Base-by-base conservation (phyloP, 1,284 basidiomycete genomes). In the Ustilago esculenta region DNA sequence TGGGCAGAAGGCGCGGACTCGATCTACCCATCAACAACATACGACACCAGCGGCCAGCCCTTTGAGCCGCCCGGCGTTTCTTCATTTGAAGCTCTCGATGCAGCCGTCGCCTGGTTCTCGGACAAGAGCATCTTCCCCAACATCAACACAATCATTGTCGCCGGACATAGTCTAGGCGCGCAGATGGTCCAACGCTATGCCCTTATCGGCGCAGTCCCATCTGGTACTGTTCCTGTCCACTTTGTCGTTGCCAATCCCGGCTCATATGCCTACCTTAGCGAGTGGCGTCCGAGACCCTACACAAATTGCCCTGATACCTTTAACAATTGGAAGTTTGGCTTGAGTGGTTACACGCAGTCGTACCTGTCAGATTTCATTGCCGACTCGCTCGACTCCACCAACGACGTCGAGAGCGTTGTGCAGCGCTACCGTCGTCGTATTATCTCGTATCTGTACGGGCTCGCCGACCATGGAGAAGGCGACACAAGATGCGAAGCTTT, bases 171-270 rank as follows among this genome's bases (percentile, higher is more conserved):
- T 21, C 20, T 73, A 2, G 71, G 73, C 18, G 70, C 58, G 5
- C 72, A 75, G 43, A 64, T 71, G 52, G 73, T 50, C 4, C 73
- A 75, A 33, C 44, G 73, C 0, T 75, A 75, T 32, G 73, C 73
- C 0, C 33, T 73, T 2, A 56, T 75, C 3, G 73, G 73, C 8
- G 49, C 54, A 2, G 63, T 75, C 2, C 73, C 73, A 1, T 57
- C 52, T 1, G 55, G 49, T 5, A 50, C 36, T 0, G 58, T 72
- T 3, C 67, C 71, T 4, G 73, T 75, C 7, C 73, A 75, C 46
- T 75, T 73, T 46, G 63, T 72, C 24, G 44, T 75, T 6, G 71
- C 71, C n/a, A 75, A 75, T 35, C 73, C 73, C 1, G 72, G 72
- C 8, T 61, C 55, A 15, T 75, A 52, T 37, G 72, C 66, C 7